Percentiles rank a stretch among this genome's conserved stretches.
Conservation (phyloP, 768 basidiomycete genomes). For the Lentinula raphanica region DNA sequence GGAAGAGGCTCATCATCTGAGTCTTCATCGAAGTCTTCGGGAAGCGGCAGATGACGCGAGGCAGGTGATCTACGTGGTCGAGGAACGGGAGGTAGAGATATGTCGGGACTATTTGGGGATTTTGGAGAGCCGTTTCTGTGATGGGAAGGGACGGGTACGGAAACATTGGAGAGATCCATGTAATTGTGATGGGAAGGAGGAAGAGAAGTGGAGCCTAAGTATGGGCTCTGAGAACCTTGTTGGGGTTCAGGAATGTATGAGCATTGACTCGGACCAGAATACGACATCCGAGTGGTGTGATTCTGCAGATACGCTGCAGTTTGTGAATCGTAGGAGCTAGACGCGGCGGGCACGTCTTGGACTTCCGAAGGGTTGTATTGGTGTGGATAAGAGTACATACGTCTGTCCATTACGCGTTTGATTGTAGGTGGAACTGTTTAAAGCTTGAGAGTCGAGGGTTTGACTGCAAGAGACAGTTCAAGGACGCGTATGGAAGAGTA, state of each 20-base stretch:
- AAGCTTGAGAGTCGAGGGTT: neutral
- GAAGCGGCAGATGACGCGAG: neutral
- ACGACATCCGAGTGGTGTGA: neutral
- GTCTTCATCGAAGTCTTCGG: constrained; percentile 53
- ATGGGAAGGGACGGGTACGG: neutral
- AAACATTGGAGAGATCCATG: neutral
- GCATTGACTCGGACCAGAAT: neutral
- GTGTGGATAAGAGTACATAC: neutral
- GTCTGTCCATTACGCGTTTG: neutral
- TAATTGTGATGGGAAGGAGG: neutral
- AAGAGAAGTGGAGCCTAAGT: neutral
- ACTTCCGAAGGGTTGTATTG: neutral
- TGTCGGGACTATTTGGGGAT: neutral
- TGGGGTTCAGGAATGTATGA: neutral
- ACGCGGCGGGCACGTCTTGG: neutral
- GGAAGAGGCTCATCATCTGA: constrained; percentile 34
- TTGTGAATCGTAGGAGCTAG: neutral
- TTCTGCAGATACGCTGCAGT: neutral
- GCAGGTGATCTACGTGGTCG: neutral
- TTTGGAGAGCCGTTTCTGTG: neutral
- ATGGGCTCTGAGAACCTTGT: neutral
- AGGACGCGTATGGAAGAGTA: neutral
- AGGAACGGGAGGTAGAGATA: neutral
- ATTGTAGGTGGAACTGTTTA: neutral
- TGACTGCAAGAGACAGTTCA: neutral